phyloP scores from a whole-genome alignment of 2,329 filamentous ascomycete genomes.

The Bipolaris cookei region DNA sequence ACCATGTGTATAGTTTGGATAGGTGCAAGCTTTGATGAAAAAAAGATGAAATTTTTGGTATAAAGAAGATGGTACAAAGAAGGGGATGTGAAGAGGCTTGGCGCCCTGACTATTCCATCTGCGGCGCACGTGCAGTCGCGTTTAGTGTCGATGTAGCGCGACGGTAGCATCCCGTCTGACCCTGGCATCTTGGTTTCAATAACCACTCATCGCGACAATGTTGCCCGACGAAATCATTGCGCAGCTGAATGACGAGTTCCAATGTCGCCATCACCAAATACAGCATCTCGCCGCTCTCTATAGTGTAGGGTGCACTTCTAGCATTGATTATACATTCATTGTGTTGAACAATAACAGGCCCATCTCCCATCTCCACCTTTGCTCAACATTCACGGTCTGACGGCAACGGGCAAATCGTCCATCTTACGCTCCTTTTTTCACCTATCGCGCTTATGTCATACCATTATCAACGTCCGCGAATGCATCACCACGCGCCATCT shows the following conservation, averaged over 20 bases:
- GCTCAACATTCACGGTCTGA: constrained; percentile 80
- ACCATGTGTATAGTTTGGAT: neutral
- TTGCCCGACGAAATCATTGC: constrained; percentile 47
- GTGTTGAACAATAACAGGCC: constrained; percentile 56
- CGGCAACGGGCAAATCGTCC: constrained; percentile 84
- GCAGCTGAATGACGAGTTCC: constrained; percentile 47
- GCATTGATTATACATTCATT: neutral
- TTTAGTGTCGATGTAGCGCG: constrained; percentile 25
- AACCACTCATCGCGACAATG: constrained; percentile 33
- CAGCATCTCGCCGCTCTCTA: constrained; percentile 55
- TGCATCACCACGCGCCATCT: constrained; percentile 81
- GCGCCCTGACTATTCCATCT: neutral
- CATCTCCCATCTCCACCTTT: constrained; percentile 73
- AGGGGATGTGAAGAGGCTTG: neutral
- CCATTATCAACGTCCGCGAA: constrained; percentile 72
- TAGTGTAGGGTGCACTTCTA: constrained; percentile 43
- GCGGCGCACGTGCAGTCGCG: constrained; percentile 32
- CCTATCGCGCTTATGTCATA: constrained; percentile 59
- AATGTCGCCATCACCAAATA: constrained; percentile 57
- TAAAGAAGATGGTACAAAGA: neutral
- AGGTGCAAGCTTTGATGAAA: neutral
- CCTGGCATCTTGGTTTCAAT: constrained; percentile 2
- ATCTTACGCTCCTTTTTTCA: constrained; percentile 69
- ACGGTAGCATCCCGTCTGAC: neutral
- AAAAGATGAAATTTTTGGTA: neutral